Percentiles rank a stretch among this genome's conserved stretches.
Evolutionary conservation across 192 early-diverging fungal species (phyloP).

Genomic region (Rhizoclosmatium sp.): DNA sequence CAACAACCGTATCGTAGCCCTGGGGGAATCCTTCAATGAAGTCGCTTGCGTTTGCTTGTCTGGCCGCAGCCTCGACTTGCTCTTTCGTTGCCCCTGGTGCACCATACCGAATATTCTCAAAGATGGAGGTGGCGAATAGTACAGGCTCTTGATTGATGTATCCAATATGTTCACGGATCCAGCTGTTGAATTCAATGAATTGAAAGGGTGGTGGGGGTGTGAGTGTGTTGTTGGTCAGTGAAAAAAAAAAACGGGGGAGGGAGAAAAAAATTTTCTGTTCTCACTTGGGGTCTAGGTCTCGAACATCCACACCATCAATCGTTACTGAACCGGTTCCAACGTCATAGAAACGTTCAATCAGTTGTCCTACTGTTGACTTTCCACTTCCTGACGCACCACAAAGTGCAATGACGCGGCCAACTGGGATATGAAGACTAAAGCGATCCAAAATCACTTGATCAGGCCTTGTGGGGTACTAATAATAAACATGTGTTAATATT

Average conservation of each 20-base stretch:
- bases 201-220: background rate
- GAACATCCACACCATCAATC: conserved; percentile 48
- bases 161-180: conserved; percentile 49
- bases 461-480: conserved; percentile 47
- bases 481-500: conserved; percentile 17
- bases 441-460: conserved; percentile 39
- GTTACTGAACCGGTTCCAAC: conserved; percentile 33
- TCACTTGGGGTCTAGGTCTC: conserved; percentile 37
- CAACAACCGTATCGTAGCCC: conserved; percentile 82
- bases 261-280: background rate
- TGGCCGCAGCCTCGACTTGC: conserved; percentile 41
- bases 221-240: background rate
- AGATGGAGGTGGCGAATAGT: conserved; percentile 48
- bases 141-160: conserved; percentile 56
- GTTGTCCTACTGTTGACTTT: conserved; percentile 50
- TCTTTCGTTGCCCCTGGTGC: conserved; percentile 30
- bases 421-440: conserved; percentile 42
- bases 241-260: background rate
- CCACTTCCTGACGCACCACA: conserved; percentile 49
- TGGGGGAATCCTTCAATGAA: conserved; percentile 83
- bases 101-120: conserved; percentile 52
- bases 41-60: conserved; percentile 69
- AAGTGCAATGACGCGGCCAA: conserved; percentile 47
- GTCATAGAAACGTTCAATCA: conserved; percentile 56
- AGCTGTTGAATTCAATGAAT: conserved; percentile 39